These are phyloP conservation scores for Breviolum minutum DNA, from an alignment of 73 alveolate species.

Conservation along the genomic window DNA sequence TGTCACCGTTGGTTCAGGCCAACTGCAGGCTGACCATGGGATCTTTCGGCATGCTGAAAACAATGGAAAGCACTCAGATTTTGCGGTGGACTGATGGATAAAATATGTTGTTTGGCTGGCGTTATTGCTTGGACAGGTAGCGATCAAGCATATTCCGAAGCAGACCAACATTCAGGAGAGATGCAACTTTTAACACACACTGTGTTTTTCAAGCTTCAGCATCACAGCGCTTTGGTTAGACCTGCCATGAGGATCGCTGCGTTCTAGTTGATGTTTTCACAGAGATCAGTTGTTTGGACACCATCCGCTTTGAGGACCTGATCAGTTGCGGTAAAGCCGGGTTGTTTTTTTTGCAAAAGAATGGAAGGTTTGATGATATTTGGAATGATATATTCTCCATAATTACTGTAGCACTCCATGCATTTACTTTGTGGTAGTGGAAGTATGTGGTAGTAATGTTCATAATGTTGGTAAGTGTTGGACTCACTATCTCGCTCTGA, in stretches of 20 bases:
- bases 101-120: conserved; percentile 95
- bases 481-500: too few relatives aligned
- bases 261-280: conserved; percentile 98
- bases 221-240: neutral
- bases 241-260: conserved; percentile 96
- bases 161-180: conserved; percentile 97
- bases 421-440: too few relatives aligned
- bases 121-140: conserved; percentile 96
- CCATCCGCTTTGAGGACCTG: conserved; percentile 97
- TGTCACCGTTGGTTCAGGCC: conserved; percentile 97
- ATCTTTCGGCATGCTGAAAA: too few relatives aligned
- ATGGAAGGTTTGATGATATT: too few relatives aligned
- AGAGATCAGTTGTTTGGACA: conserved; percentile 98
- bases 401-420: too few relatives aligned
- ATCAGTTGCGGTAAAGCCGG: neutral
- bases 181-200: neutral
- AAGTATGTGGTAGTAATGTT: too few relatives aligned
- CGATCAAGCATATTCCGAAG: conserved; percentile 98
- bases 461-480: too few relatives aligned
- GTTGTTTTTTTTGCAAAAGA: neutral
- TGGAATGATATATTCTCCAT: too few relatives aligned
- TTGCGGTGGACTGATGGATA: too few relatives aligned
- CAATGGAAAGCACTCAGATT: too few relatives aligned
- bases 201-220: neutral
- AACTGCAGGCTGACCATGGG: conserved; percentile 95